Base-by-base conservation (phyloP, 2,329 filamentous ascomycete species). In the Colletotrichum sp. region DNA sequence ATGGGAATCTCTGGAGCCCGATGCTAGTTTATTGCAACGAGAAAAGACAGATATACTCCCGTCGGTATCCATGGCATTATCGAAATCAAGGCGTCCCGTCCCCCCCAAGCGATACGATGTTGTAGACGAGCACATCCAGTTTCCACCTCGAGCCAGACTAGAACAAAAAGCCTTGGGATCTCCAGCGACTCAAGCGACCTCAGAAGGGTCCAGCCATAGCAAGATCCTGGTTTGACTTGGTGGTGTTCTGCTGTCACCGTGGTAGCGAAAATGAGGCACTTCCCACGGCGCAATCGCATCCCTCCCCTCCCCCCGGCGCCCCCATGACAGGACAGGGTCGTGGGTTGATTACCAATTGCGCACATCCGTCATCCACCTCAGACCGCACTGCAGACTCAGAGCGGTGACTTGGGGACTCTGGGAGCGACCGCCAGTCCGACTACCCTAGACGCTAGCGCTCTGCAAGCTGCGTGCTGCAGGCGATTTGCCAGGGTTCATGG, bases 271-370 rank as follows among this genome's bases (percentile, higher is more conserved):
- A 67, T 67, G 63, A 68, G 30, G 55, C 39, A 49, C 39, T 49
- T n/a, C 39, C 13, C 28, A 30, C 57, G 28, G 28, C 57, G 24
- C 26, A 65, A 65, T 65, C 39, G 39, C 39, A 49, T 49, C 39
- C 39, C 39, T 44, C 36, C 36, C 34, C 34, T 44, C 39, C 39
- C 39, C 39, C 39, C 39, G 39, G 39, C 18, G 39, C 39, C 39
- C 39, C 39, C 39, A 44, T 44, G 39, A 44, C 39, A n/a, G 39
- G 39, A n/a, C 39, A 44, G 39, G 36, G 12, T 32, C 39, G 39
- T 44, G 39, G 26, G 52, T 44, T 76, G 73, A 72, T 76, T 76
- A 76, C 70, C 73, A 76, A 69, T 76, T 52, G 57, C 21, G 39
- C 62, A 59, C 49, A 75, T 62, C 72, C 44, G 55, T 71, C 60